phyloP scores from a whole-genome alignment of 192 early-diverging fungal species.

The Geranomyces michiganensis region DNA sequence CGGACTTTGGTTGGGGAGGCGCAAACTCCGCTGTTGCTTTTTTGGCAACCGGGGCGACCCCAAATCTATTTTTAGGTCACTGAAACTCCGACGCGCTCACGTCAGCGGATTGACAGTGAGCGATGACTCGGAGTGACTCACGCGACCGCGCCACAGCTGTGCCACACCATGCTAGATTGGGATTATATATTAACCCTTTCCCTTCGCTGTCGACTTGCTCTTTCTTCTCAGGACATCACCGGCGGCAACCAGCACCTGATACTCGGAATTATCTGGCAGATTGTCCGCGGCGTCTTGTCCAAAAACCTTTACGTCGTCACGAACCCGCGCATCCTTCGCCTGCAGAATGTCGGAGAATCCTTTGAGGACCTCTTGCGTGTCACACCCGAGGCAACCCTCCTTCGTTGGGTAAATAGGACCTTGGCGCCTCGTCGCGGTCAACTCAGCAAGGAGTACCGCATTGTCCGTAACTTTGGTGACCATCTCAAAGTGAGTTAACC shows the following conservation, averaged over 20 bases:
- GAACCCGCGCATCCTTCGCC: not conserved
- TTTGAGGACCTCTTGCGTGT: not conserved
- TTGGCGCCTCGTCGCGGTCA: not conserved
- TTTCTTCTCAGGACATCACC: not conserved
- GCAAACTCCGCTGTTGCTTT: not conserved
- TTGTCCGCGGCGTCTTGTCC: constrained; percentile 1
- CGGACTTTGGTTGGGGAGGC: not conserved
- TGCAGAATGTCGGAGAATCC: not conserved
- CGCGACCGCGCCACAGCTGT: too few species aligned
- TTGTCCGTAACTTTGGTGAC: not conserved
- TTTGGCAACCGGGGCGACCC: not conserved
- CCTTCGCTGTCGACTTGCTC: not conserved
- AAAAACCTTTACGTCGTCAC: not conserved
- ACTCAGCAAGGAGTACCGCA: not conserved
- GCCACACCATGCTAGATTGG: not conserved
- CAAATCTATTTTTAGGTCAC: not conserved
- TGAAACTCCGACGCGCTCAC: not conserved
- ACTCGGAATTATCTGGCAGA: constrained; percentile 1
- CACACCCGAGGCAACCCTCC: not conserved
- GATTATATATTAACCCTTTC: constrained; percentile 5
- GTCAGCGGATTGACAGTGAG: not conserved
- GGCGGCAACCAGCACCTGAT: constrained; percentile 10
- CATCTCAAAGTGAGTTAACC: not conserved
- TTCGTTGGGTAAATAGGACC: not conserved
- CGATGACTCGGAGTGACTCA: too few species aligned